These are phyloP conservation scores for Prunus mongolica DNA, from an alignment of 306 rosid genomes.

Conservation along the genomic window DNA sequence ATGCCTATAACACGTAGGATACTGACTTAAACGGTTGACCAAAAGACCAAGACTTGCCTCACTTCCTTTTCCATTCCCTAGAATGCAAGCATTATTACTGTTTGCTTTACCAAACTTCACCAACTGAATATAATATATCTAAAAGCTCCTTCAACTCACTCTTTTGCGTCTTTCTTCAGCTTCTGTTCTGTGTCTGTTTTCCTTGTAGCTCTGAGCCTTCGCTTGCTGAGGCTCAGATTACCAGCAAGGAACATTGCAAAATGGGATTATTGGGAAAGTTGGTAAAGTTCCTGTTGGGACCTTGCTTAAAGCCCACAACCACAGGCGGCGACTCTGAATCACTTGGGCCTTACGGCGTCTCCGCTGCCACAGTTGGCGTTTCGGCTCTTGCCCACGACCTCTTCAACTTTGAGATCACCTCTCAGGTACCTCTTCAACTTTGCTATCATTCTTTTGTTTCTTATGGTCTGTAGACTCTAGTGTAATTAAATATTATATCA, in stretches of 20 bases:
- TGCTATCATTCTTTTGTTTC: too few relatives aligned
- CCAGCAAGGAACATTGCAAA: conserved; percentile 2
- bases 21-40: too few relatives aligned
- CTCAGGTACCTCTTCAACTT: conserved; percentile 50
- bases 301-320: conserved; percentile 48
- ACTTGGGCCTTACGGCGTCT: conserved; percentile 47
- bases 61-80: too few relatives aligned
- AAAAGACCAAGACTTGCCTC: too few relatives aligned
- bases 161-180: too few relatives aligned
- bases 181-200: neutral
- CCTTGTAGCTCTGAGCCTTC: neutral
- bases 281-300: conserved; percentile 41
- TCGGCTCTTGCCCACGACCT: conserved; percentile 73
- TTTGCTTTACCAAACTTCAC: too few relatives aligned
- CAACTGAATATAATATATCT: too few relatives aligned
- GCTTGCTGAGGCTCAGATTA: neutral
- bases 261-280: conserved; percentile 57
- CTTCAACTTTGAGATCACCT: conserved; percentile 68
- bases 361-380: conserved; percentile 58
- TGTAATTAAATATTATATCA: neutral
- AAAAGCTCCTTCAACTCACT: too few relatives aligned
- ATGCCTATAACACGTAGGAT: too few relatives aligned
- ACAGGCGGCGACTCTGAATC: conserved; percentile 44
- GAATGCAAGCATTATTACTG: too few relatives aligned
- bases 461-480: too few relatives aligned